phyloP scores from a whole-genome alignment of 164 flowering plant genomes.

The Aristolochia fimbriata region DNA sequence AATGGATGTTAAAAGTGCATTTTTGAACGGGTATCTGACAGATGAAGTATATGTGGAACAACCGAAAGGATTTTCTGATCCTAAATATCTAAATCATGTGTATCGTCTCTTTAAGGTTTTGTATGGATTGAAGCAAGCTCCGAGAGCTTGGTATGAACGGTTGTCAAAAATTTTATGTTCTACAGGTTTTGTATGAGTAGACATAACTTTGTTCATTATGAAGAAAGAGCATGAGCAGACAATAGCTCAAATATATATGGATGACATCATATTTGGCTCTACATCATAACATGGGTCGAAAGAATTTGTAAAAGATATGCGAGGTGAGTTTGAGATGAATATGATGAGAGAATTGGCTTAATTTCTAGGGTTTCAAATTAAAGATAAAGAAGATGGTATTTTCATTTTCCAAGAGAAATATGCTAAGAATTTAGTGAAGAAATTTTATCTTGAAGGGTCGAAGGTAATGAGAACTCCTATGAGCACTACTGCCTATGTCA shows the following conservation, averaged over 20 bases:
- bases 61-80: no score
- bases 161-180: neutral
- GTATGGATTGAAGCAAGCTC: neutral
- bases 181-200: neutral
- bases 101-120: no score
- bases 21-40: no score
- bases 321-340: neutral
- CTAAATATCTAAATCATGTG: no score
- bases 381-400: neutral
- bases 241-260: no score
- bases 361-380: neutral
- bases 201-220: neutral
- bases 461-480: no score
- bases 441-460: no score
- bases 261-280: neutral
- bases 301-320: neutral
- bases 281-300: neutral
- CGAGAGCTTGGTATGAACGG: neutral
- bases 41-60: no score
- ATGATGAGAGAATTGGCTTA: neutral
- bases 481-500: no score
- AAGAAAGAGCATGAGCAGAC: neutral
- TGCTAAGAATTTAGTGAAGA: no score
- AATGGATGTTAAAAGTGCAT: no score
- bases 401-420: no score